Evolutionary conservation across 2,329 filamentous ascomycete species (phyloP).

Genomic region (Alternaria conjuncta): DNA sequence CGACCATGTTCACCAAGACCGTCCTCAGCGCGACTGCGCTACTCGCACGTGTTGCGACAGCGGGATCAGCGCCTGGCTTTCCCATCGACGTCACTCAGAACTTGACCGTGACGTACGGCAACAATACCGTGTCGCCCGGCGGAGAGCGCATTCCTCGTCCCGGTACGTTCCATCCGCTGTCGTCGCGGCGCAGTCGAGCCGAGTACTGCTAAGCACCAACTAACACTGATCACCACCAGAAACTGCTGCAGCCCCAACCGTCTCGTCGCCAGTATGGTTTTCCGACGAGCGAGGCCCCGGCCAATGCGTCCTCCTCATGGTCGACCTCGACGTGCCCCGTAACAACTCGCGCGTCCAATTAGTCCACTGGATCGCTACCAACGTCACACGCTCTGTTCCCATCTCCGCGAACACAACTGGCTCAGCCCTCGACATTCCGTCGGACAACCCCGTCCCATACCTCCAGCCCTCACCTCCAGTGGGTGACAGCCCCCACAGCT

Average conservation of each 20-base stretch:
- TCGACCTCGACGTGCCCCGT: slow-evolving; percentile 42
- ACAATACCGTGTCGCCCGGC: slow-evolving; percentile 40
- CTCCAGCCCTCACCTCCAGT: slow-evolving; percentile 36
- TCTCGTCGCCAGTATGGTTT: slow-evolving; percentile 27
- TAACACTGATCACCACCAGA: slow-evolving; percentile 23
- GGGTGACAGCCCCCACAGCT: slow-evolving; percentile 37
- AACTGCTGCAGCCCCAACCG: slow-evolving; percentile 31
- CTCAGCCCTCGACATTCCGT: slow-evolving; percentile 21
- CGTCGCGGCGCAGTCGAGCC: neutral
- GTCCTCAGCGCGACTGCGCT: slow-evolving; percentile 19
- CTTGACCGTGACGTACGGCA: slow-evolving; percentile 38
- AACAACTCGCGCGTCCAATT: slow-evolving; percentile 40
- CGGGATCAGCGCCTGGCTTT: slow-evolving; percentile 40
- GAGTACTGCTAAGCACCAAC: neutral
- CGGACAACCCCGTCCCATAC: slow-evolving; percentile 27
- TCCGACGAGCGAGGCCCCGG: slow-evolving; percentile 9
- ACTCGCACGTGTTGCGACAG: slow-evolving; percentile 19
- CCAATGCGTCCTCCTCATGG: slow-evolving; percentile 36
- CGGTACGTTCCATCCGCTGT: slow-evolving; percentile 21
- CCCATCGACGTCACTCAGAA: slow-evolving; percentile 24
- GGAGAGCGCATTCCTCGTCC: slow-evolving; percentile 41
- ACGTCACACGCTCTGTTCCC: slow-evolving; percentile 24
- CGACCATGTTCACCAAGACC: slow-evolving; percentile 23
- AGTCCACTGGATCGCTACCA: slow-evolving; percentile 42
- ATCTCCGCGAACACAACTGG: slow-evolving; percentile 4